A percentile compares a stretch with the other conserved stretches of the same genome.
Conservation (phyloP, 192 early-diverging fungal species). For the Geosiphon pyriformis region DNA sequence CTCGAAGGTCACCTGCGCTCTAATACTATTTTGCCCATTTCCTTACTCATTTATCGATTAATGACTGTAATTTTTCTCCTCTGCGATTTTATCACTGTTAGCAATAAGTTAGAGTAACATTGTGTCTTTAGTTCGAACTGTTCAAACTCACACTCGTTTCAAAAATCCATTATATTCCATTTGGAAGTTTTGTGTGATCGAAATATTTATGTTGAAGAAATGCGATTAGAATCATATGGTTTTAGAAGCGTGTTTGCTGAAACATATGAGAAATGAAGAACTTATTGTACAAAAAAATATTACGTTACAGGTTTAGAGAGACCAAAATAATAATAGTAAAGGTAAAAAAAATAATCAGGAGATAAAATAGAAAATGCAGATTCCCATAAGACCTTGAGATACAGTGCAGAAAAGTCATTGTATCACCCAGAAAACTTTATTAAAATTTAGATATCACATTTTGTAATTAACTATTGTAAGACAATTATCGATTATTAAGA, state of each 20-base stretch:
- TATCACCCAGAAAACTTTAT: too few relatives aligned
- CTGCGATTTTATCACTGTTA: neutral
- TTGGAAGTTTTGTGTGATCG: neutral
- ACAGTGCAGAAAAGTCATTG: too few relatives aligned
- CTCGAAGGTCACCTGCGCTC: slow-evolving; percentile 8
- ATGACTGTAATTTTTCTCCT: neutral
- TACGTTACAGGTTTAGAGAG: too few relatives aligned
- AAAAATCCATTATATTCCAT: neutral
- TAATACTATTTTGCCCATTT: neutral
- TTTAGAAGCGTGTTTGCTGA: neutral
- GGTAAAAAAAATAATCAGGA: too few relatives aligned
- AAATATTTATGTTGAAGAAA: neutral
- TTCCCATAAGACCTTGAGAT: too few relatives aligned
- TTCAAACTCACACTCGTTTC: slow-evolving; percentile 2
- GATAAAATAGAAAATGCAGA: too few relatives aligned
- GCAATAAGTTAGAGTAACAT: neutral
- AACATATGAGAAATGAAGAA: slow-evolving; percentile 7
- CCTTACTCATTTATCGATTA: slow-evolving; percentile 3
- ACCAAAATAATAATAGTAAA: too few relatives aligned
- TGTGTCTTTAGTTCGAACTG: neutral
- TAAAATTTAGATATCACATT: too few relatives aligned
- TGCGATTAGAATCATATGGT: slow-evolving; percentile 2
- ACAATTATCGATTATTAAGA: too few relatives aligned
- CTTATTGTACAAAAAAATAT: slow-evolving; percentile 2
- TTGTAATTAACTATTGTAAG: too few relatives aligned